Evolutionary conservation across 495 filamentous ascomycete species (phyloP), one percentile per base, ranked within the genome.

Genomic region (Annulohypoxylon stygium): DNA sequence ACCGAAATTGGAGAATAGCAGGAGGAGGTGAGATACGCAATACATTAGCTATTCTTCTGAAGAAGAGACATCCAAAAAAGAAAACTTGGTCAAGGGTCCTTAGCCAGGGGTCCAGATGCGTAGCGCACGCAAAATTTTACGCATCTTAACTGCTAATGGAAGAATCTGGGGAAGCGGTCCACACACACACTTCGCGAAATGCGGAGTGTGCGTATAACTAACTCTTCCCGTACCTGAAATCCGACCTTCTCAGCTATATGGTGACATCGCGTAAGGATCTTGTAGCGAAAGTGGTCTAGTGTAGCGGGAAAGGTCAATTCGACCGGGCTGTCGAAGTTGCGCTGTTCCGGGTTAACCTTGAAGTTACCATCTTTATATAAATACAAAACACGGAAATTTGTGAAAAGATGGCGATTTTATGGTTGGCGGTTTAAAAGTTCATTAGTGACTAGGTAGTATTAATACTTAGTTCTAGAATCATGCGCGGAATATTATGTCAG

Each of bases 101-200:
- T 51, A 51, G 48, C 20, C 48, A 51, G 48, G 48, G 48, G 48
- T 26, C 48, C 12, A 26, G 48, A 4, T 51, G 23, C 48, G 25
- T 51, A 51, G 48, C 11, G 18, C 4, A 26, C 20, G 48, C 48
- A 51, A 51, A 51, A 25, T 51, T 51, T 51, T 51, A 51, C 48
- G 18, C 23, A 51, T 26, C 20, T 51, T 51, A 51, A 51, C 48
- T 20, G 16, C 11, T 10, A 51, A 51, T 14, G 48, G 48, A 51
- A 51, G 48, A 51, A 26, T 51, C 48, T 51, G 48, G 48, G 48
- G 48, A 51, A 51, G 20, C 48, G 48, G 11, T 51, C 48, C 48
- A 47, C 48, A 51, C 48, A 51, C 48, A 26, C 20, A 25, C 23
- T 26, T 26, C 48, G 48, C 48, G 12, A 51, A 51, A 20, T 50